Evolutionary conservation across 345 rosid species (phyloP), one percentile per base, ranked within the genome.

Genomic region (Moricandia moricandioides): DNA sequence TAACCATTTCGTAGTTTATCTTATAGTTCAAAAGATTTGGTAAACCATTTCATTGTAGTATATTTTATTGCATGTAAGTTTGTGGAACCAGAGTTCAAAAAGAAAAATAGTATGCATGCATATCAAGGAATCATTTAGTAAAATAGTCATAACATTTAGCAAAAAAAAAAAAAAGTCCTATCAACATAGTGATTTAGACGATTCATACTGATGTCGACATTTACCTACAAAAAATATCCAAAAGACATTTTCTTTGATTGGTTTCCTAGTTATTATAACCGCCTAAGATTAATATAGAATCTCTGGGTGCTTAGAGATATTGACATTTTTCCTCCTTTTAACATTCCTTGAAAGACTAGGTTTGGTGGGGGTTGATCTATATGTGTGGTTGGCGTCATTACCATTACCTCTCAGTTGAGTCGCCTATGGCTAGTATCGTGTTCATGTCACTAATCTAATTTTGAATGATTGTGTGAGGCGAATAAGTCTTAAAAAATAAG

Each of bases 171-270:
- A n/a, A n/a, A n/a, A n/a, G n/a, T 67, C 60, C 61, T 71, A 21
- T 67, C 67, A 10, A 49, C 56, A 52, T 6, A 76, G 63, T 70
- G 59, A 37, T 43, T 70, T 45, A n/a, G 75, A 76, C 13, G 70
- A 62, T 63, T 76, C 75, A 70, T 70, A 11, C 21, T 76, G 75
- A 76, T 63, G 30, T 40, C 45, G 75, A 76, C 75, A 64, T 63
- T 55, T 76, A 70, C 49, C 75, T 63, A 76, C 70, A 21, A 21
- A 60, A 40, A n/a, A 11, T 47, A 47, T 47, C 7, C 52, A 4
- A 47, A 47, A 29, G 65, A 63, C 60, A 76, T 63, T 56, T 69
- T 16, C 59, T 18, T 30, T 64, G 49, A 62, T 70, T 70, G 54
- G 4, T 70, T 13, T 43, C 30, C 16, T 55, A 13, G 43, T 63